Evolutionary conservation across 345 rosid species (phyloP), one percentile per base, ranked within the genome.

Genomic region (Euphorbia pulcherrima): DNA sequence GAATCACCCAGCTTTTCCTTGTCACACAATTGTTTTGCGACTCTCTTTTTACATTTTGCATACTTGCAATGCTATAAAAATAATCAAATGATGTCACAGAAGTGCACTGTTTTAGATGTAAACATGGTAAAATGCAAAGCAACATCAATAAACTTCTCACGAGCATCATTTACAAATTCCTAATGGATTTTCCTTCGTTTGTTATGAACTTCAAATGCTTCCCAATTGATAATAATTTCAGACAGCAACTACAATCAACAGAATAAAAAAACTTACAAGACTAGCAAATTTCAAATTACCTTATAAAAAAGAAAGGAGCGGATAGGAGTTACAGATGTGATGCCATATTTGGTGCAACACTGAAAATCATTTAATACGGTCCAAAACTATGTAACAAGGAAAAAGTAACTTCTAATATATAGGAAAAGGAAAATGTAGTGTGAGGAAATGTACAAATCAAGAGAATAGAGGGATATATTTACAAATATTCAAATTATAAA

Each of bases 1-100:
- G 99, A 81, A 80, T 94, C 97, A 72, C 88, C 67, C 58, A 82
- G 76, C 79, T 88, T 91, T 80, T 86, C 97, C 82, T 87, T 91
- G 84, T 94, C 97, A 40, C 85, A 79, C 35, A 94, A 92, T 74
- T 87, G 81, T 65, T 35, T 77, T 64, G 96, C 78, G 54, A 91
- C 72, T 73, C 77, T 80, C 86, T 89, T 91, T 84, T 89, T 94
- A 77, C 77, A 78, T 76, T 94, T 88, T 39, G 96, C 87, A 81
- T 74, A 91, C 71, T 82, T 88, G 69, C 75, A 84, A 82, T 91
- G 97, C 99, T 94, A 70, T 47, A 77, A 74, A 23, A 75, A 28
- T n/a, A n/a, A n/a, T n/a, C n/a, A n/a, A 67, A 63, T 57, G 60
- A 63, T 47, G 20, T 63, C 33, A 74, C 51, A 74, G 64, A 39